phyloP scores from a whole-genome alignment of 495 filamentous ascomycete genomes.

The Pyrenula massariospora region DNA sequence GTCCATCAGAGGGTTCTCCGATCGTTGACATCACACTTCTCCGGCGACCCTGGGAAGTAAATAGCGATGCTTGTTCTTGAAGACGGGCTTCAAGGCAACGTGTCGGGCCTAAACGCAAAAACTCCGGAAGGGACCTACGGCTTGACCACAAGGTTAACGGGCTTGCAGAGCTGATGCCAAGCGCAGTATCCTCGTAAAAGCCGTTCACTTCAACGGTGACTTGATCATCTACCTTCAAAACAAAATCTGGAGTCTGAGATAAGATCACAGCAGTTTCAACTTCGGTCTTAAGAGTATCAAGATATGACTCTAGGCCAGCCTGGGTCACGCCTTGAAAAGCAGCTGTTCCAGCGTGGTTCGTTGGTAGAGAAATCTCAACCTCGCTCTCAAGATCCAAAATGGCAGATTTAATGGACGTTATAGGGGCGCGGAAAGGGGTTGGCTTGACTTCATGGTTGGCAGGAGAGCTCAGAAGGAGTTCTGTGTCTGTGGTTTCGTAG shows the following conservation, averaged over 20 bases:
- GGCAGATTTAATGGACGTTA: conserved; percentile 51
- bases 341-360: conserved; percentile 44
- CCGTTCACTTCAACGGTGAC: conserved; percentile 49
- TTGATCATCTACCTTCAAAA: conserved; percentile 31
- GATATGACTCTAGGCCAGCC: conserved; percentile 33
- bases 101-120: conserved; percentile 12
- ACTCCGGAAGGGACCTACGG: conserved; percentile 35
- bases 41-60: conserved; percentile 8
- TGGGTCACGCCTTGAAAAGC: conserved; percentile 40
- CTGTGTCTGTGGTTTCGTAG: conserved; percentile 51
- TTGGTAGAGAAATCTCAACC: conserved; percentile 42
- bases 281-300: conserved; percentile 33
- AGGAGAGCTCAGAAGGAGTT: conserved; percentile 26
- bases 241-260: conserved; percentile 23
- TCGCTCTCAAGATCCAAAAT: conserved; percentile 43
- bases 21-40: neutral
- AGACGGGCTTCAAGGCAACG: conserved; percentile 31
- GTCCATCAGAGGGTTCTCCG: conserved; percentile 4
- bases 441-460: conserved; percentile 19
- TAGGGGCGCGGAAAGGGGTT: conserved; percentile 37
- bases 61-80: conserved; percentile 24
- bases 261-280: conserved; percentile 30
- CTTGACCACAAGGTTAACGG: conserved; percentile 44
- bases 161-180: conserved; percentile 26
- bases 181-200: conserved; percentile 43